phyloP scores from a whole-genome alignment of 2,329 filamentous ascomycete genomes.

The Teratosphaeria zuluensis region DNA sequence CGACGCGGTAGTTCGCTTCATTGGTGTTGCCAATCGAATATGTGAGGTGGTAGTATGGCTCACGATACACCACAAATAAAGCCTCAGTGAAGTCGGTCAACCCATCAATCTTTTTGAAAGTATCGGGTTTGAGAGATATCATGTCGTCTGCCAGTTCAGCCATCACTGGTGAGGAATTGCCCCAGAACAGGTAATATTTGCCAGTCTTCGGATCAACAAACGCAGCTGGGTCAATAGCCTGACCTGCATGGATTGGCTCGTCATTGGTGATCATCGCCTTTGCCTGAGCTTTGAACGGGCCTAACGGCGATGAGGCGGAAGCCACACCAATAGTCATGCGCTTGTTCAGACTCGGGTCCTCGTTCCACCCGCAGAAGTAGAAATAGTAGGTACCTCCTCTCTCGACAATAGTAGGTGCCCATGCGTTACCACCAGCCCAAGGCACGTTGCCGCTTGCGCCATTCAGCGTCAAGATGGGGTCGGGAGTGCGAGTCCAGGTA shows the following conservation, averaged over 20 bases:
- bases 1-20: slow-evolving; percentile 38
- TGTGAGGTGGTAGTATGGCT: slow-evolving; percentile 39
- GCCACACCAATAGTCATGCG: slow-evolving; percentile 22
- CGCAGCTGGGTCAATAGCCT: slow-evolving; percentile 20
- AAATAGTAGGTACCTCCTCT: slow-evolving; percentile 21
- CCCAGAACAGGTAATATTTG: slow-evolving; percentile 23
- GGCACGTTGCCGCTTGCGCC: slow-evolving; percentile 34
- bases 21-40: slow-evolving; percentile 42
- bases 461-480: slow-evolving; percentile 38
- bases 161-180: slow-evolving; percentile 32
- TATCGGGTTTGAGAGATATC: slow-evolving; percentile 33
- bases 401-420: slow-evolving; percentile 20
- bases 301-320: slow-evolving; percentile 13
- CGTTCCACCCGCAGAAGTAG: slow-evolving; percentile 24
- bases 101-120: slow-evolving; percentile 26
- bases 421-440: slow-evolving; percentile 30
- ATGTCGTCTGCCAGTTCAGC: slow-evolving; percentile 40
- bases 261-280: slow-evolving; percentile 19
- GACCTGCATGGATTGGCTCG: slow-evolving; percentile 14
- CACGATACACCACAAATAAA: slow-evolving; percentile 35
- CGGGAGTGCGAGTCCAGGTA: slow-evolving; percentile 31
- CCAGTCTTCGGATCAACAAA: slow-evolving; percentile 17
- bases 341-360: slow-evolving; percentile 11
- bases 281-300: slow-evolving; percentile 18
- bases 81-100: slow-evolving; percentile 37